These are phyloP conservation scores for Penicillium sp. DNA, from an alignment of 2,329 filamentous ascomycete species.

Conservation along the genomic window DNA sequence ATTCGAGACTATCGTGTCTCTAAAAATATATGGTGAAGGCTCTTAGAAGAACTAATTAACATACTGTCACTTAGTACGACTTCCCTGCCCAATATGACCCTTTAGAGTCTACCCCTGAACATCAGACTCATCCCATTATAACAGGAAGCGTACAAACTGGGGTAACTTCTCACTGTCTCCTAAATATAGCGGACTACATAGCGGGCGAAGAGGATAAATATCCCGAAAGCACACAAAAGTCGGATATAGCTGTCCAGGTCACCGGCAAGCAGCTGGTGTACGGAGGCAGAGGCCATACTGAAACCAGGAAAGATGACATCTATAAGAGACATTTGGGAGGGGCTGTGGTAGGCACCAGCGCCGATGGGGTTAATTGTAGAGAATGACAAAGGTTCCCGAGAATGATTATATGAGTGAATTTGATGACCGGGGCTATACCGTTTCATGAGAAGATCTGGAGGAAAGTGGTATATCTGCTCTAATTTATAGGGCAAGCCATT, in stretches of 20 bases:
- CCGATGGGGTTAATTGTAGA: slow-evolving; percentile 15
- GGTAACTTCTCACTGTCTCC: slow-evolving; percentile 20
- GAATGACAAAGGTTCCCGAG: slow-evolving; percentile 1
- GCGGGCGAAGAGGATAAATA: slow-evolving; percentile 17
- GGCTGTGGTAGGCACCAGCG: slow-evolving; percentile 6
- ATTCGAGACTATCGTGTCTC: too few relatives aligned
- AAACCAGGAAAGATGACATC: slow-evolving; percentile 22
- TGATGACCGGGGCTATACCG: not conserved
- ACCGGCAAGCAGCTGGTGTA: slow-evolving; percentile 16
- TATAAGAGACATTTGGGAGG: slow-evolving; percentile 18
- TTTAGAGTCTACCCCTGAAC: too few relatives aligned
- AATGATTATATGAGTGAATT: not conserved
- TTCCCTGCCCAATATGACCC: too few relatives aligned
- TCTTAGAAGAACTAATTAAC: too few relatives aligned
- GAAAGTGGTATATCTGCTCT: not conserved
- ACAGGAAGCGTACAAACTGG: slow-evolving; percentile 16
- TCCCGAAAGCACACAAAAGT: slow-evolving; percentile 15
- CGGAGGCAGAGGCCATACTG: slow-evolving; percentile 13
- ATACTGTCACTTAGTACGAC: too few relatives aligned
- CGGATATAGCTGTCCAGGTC: slow-evolving; percentile 18
- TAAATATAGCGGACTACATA: slow-evolving; percentile 15
- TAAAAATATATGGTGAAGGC: too few relatives aligned
- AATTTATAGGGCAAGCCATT: not conserved
- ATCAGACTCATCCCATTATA: slow-evolving; percentile 13
- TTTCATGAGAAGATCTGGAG: not conserved